A percentile compares a stretch with the other conserved stretches of the same genome.
Conservation (phyloP, 768 basidiomycete genomes). For the Psilocybe tampanensis region DNA sequence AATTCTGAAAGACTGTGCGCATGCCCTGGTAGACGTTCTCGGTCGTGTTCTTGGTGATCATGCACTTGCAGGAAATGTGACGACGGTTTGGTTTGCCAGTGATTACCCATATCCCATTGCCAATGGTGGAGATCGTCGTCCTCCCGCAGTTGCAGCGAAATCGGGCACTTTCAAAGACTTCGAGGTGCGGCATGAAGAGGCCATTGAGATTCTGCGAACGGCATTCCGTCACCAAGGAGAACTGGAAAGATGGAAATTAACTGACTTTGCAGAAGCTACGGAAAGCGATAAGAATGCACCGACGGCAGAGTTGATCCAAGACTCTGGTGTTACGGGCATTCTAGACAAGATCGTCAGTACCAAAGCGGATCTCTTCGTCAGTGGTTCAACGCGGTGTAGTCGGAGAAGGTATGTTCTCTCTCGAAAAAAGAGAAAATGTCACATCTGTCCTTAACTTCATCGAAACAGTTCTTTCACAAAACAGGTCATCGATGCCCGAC, state of each 20-base stretch:
- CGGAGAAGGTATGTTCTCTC: conserved; percentile 42
- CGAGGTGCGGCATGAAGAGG: conserved; percentile 44
- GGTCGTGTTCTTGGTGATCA: conserved; percentile 30
- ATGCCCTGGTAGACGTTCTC: conserved; percentile 48
- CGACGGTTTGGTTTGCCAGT: conserved; percentile 56
- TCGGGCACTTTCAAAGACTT: conserved; percentile 51
- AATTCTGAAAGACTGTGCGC: conserved; percentile 48
- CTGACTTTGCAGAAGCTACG: conserved; percentile 41
- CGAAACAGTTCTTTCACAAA: conserved; percentile 50
- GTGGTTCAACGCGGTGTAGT: conserved; percentile 48
- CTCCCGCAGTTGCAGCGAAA: conserved; percentile 18
- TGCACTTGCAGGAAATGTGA: conserved; percentile 31
- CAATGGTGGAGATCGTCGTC: conserved; percentile 10
- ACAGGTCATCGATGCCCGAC: conserved; percentile 50
- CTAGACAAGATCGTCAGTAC: conserved; percentile 59
- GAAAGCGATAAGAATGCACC: conserved; percentile 7
- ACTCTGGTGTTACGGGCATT: conserved; percentile 55
- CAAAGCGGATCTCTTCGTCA: conserved; percentile 50
- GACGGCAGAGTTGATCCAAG: conserved; percentile 38
- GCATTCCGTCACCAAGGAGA: conserved; percentile 46
- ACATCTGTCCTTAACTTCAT: conserved; percentile 14
- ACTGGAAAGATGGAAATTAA: conserved; percentile 42
- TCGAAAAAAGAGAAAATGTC: not conserved
- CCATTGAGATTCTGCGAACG: conserved; percentile 41
- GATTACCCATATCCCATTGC: conserved; percentile 46